A percentile compares a stretch with the other conserved stretches of the same genome.
phyloP scores from a whole-genome alignment of 2,329 filamentous ascomycete species.

The Paecilomyces niveus region DNA sequence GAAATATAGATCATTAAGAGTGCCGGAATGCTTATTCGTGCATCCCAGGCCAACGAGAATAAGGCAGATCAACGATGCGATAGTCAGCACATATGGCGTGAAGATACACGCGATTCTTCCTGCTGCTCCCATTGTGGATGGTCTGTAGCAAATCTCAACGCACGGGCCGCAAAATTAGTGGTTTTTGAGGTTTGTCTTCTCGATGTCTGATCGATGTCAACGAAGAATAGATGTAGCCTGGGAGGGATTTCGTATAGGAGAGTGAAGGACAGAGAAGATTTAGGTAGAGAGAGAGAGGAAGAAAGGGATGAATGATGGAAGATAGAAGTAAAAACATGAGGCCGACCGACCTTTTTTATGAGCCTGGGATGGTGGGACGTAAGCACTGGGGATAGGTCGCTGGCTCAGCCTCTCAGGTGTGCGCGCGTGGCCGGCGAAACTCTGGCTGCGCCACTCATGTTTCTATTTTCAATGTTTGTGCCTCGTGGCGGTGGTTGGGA shows the following conservation, averaged over 20 bases:
- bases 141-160: neutral
- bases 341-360: neutral
- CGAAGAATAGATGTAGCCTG: neutral
- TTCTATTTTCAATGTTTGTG: neutral
- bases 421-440: neutral
- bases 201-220: neutral
- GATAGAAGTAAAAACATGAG: neutral
- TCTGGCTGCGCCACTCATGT: neutral
- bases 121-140: slow-evolving; percentile 56
- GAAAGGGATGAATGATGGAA: neutral
- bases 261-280: neutral
- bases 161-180: neutral
- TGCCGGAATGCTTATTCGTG: slow-evolving; percentile 42
- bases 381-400: neutral
- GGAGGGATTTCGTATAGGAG: neutral
- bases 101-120: slow-evolving; percentile 82
- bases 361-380: neutral
- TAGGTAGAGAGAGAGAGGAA: neutral
- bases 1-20: slow-evolving; percentile 50
- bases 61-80: slow-evolving; percentile 66
- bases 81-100: slow-evolving; percentile 73
- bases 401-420: neutral
- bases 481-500: neutral
- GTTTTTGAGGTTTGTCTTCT: neutral
- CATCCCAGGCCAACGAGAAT: slow-evolving; percentile 52